Percentiles rank a stretch among this genome's conserved stretches.
These are phyloP conservation scores for Nissolia schottii DNA, from an alignment of 306 rosid species.

Conservation along the genomic window DNA sequence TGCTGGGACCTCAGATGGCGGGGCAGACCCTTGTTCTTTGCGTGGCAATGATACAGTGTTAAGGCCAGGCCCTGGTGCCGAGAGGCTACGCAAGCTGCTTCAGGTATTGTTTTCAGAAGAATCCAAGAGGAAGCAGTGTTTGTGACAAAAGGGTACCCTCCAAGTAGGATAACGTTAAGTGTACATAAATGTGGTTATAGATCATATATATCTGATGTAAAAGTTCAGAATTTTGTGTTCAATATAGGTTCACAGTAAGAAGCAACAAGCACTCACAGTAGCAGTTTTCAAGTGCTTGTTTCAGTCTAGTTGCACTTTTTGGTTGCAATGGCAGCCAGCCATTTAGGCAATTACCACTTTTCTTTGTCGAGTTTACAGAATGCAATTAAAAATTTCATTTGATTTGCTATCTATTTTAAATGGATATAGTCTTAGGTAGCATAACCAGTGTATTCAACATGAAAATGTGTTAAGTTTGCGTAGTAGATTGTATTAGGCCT, in stretches of 20 bases:
- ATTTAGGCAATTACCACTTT: slow-evolving; percentile 14
- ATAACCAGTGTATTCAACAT: not conserved
- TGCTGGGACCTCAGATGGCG: slow-evolving; percentile 47
- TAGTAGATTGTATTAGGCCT: not conserved
- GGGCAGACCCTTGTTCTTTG: slow-evolving; percentile 72
- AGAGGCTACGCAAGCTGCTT: slow-evolving; percentile 60
- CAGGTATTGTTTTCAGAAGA: slow-evolving; percentile 59
- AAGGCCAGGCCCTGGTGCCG: slow-evolving; percentile 74
- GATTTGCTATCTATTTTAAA: not conserved
- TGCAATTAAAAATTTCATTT: slow-evolving; percentile 5
- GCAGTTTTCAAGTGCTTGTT: slow-evolving; percentile 27
- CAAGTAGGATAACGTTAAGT: slow-evolving; percentile 33
- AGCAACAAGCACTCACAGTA: slow-evolving; percentile 31
- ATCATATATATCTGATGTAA: slow-evolving; percentile 33
- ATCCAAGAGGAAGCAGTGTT: slow-evolving; percentile 58
- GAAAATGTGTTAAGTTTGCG: not conserved
- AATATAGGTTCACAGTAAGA: slow-evolving; percentile 23
- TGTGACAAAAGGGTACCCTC: slow-evolving; percentile 35
- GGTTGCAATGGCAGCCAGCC: slow-evolving; percentile 16
- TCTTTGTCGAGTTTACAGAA: slow-evolving; percentile 20
- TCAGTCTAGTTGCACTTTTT: not conserved
- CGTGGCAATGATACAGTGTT: slow-evolving; percentile 68
- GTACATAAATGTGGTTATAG: slow-evolving; percentile 54
- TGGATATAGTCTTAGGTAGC: not conserved
- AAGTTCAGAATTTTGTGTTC: slow-evolving; percentile 38